Evolutionary conservation across 768 basidiomycete species (phyloP), one percentile per base, ranked within the genome.

Genomic region (Boletus tylopilopsis): DNA sequence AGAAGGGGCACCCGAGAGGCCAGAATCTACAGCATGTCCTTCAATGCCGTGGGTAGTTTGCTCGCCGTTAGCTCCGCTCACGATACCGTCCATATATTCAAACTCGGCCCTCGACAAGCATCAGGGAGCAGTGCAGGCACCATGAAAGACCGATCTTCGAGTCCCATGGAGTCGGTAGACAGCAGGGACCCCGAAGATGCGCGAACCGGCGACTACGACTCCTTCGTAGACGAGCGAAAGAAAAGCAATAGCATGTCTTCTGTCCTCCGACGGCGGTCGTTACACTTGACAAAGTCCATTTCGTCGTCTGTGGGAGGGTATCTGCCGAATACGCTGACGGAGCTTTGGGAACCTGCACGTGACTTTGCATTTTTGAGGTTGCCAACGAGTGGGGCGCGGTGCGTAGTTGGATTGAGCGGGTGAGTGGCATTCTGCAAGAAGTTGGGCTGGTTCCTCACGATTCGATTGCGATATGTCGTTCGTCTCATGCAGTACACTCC

Each of bases 41-140:
- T 97, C 70, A 99, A 99, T 62, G 63, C 81, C 4, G 82, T 90
- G 29, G 83, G 82, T 13, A 84, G 84, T 6, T 65, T 99, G n/a
- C 71, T 98, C 13, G 92, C 90, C 2, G 94, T 97, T 18, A 90
- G 87, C 63, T 87, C 84, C 10, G 94, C 91, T 44, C 90, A 92
- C 52, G 94, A 92, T 54, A 98, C 95, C 12, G 93, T 99, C 13
- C 96, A 99, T 68, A 86, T 99, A 32, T 99, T 95, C 74, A 92
- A 91, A 70, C 76, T 97, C 5, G 84, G 82, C 0, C 51, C 63
- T n/a, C 69, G 68, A 15, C 66, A 69, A 45, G 49, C 29, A n/a
- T 41, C 60, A 4, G 60, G 56, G 35, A 59, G 12, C 13, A 27
- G 50, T 18, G 13, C 58, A 21, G 23, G 42, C 36, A 23, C 35